Percentiles rank a stretch among this genome's conserved stretches.
These are phyloP conservation scores for Rhodosporidiobolus sp. DNA, from an alignment of 768 basidiomycete genomes.

Conservation along the genomic window DNA sequence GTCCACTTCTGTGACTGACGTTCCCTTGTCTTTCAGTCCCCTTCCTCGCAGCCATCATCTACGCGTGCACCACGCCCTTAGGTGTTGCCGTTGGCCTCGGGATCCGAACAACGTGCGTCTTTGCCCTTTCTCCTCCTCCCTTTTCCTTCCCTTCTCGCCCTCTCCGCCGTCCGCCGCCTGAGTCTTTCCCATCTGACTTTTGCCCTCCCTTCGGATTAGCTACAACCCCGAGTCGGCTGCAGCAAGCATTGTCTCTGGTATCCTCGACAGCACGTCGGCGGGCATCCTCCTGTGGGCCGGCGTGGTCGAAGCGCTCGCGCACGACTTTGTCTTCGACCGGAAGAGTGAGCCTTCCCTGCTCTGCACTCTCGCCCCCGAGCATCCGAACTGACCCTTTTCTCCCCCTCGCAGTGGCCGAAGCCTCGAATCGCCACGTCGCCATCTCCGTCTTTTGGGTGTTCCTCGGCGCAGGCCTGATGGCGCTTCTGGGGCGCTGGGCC, in stretches of 20 bases:
- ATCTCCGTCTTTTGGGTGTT: conserved; percentile 59
- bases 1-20: background rate
- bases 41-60: conserved; percentile 61
- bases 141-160: too few relatives aligned
- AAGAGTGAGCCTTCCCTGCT: background rate
- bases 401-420: conserved; percentile 57
- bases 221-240: conserved; percentile 78
- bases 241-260: conserved; percentile 76
- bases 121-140: too few relatives aligned
- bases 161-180: too few relatives aligned
- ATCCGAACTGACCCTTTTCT: conserved; percentile 55
- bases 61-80: conserved; percentile 75
- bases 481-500: conserved; percentile 85
- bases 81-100: conserved; percentile 70
- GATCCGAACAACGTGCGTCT: conserved; percentile 40
- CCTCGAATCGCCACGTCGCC: conserved; percentile 56
- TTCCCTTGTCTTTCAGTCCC: conserved; percentile 51
- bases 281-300: conserved; percentile 88
- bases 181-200: background rate
- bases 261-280: conserved; percentile 77
- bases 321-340: conserved; percentile 83
- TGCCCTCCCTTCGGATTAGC: conserved; percentile 45
- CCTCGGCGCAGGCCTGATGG: conserved; percentile 83
- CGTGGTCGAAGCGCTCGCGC: conserved; percentile 83
- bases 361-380: background rate